phyloP scores from a whole-genome alignment of 192 early-diverging fungal genomes.

The Umbelopsis vinacea region DNA sequence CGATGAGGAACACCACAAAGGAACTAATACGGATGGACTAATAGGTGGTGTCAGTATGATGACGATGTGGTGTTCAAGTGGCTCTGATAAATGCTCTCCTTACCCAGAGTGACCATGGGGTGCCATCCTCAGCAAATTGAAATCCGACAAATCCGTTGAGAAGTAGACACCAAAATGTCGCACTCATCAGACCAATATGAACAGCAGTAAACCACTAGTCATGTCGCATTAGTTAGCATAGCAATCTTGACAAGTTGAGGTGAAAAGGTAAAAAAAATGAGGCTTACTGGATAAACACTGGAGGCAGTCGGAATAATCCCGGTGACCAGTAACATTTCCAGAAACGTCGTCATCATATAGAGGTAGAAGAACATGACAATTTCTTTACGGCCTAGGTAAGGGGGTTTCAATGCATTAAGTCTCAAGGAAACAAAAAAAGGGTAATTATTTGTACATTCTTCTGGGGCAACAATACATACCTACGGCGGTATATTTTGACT shows the following conservation, averaged over 20 bases:
- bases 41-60: neutral
- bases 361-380: constrained; percentile 91
- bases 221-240: neutral
- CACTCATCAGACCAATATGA: constrained; percentile 71
- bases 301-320: constrained; percentile 78
- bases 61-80: neutral
- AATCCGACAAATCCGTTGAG: constrained; percentile 90
- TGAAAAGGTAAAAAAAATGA: neutral
- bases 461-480: constrained; percentile 53
- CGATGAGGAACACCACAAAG: constrained; percentile 66
- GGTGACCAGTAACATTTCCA: constrained; percentile 77
- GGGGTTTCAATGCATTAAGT: neutral
- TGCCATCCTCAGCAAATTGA: constrained; percentile 90
- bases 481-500: constrained; percentile 97
- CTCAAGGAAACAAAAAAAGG: too few relatives aligned
- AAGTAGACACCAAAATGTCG: constrained; percentile 82
- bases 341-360: constrained; percentile 72
- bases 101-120: constrained; percentile 87
- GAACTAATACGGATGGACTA: constrained; percentile 81
- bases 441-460: neutral
- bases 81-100: constrained; percentile 2
- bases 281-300: constrained; percentile 63
- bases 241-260: constrained; percentile 14
- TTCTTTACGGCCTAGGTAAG: constrained; percentile 76
- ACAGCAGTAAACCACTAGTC: constrained; percentile 73